Evolutionary conservation across 1,284 basidiomycete species (phyloP).

Genomic region (Hypsizygus ulmarius): DNA sequence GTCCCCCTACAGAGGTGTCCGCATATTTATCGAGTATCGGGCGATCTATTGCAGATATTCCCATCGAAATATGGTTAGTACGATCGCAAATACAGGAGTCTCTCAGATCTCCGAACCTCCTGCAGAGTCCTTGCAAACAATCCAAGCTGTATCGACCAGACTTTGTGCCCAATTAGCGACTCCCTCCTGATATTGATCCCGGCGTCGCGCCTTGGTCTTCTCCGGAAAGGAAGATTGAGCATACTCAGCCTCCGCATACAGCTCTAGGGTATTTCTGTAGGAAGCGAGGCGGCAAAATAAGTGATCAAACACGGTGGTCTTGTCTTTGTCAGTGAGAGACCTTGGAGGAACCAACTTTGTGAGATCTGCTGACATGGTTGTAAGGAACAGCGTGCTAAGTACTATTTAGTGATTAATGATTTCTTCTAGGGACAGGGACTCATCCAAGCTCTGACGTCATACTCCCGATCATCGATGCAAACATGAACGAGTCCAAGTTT

Average conservation of each 20-base stretch:
- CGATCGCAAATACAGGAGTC: too few relatives aligned
- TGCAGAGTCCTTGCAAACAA: conserved; percentile 45
- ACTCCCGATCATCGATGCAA: not conserved
- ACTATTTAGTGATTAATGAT: too few relatives aligned
- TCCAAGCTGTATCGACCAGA: conserved; percentile 45
- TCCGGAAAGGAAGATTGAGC: conserved; percentile 25
- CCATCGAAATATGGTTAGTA: not conserved
- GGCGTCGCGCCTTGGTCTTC: conserved; percentile 19
- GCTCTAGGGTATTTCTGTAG: conserved; percentile 43
- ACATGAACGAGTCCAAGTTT: not conserved
- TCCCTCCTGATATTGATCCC: conserved; percentile 33
- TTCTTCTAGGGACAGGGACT: too few relatives aligned
- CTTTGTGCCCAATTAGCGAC: conserved; percentile 47
- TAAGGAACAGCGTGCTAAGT: not conserved
- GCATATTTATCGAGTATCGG: conserved; percentile 39
- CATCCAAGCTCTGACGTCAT: too few relatives aligned
- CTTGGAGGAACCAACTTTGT: conserved; percentile 40
- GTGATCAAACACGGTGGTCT: conserved; percentile 41
- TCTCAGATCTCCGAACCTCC: conserved; percentile 30
- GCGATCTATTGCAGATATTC: too few relatives aligned
- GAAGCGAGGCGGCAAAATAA: conserved; percentile 44
- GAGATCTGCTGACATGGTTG: conserved; percentile 18
- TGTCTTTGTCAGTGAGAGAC: conserved; percentile 37
- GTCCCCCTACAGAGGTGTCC: conserved; percentile 45
- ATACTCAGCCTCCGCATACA: conserved; percentile 41